These are phyloP conservation scores for Zasmidium cellare DNA, from an alignment of 2,329 filamentous ascomycete genomes.

Conservation along the genomic window DNA sequence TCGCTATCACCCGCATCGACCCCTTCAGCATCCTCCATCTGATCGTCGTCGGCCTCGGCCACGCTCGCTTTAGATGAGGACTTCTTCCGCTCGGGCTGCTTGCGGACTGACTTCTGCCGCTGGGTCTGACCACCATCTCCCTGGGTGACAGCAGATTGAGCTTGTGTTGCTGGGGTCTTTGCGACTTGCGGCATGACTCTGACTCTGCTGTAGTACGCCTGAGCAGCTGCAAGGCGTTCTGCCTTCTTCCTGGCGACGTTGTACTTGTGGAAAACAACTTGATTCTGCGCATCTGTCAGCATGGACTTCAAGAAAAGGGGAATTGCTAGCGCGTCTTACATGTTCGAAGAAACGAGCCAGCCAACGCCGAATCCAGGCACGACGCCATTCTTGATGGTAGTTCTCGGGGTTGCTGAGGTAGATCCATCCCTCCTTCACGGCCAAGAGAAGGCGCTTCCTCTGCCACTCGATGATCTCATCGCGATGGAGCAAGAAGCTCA, in stretches of 20 bases:
- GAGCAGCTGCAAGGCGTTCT: not conserved
- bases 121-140: not conserved
- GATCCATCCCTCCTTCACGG: slow-evolving; percentile 14
- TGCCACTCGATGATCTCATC: slow-evolving; percentile 54
- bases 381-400: slow-evolving; percentile 2
- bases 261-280: slow-evolving; percentile 10
- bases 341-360: slow-evolving; percentile 14
- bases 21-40: not conserved
- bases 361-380: slow-evolving; percentile 11
- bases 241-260: not conserved
- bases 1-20: not conserved
- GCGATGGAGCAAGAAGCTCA: slow-evolving; percentile 15
- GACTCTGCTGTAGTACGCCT: not conserved
- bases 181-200: not conserved
- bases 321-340: slow-evolving; percentile 10
- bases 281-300: slow-evolving; percentile 16
- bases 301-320: not conserved
- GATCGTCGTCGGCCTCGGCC: not conserved
- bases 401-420: slow-evolving; percentile 17
- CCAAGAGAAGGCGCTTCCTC: slow-evolving; percentile 15
- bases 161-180: not conserved
- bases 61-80: not conserved
- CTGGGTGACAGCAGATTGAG: not conserved
- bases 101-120: not conserved
- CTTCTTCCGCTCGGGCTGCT: not conserved